These are phyloP conservation scores for Linnemannia hyalina DNA, from an alignment of 192 early-diverging fungal species.

Conservation along the genomic window DNA sequence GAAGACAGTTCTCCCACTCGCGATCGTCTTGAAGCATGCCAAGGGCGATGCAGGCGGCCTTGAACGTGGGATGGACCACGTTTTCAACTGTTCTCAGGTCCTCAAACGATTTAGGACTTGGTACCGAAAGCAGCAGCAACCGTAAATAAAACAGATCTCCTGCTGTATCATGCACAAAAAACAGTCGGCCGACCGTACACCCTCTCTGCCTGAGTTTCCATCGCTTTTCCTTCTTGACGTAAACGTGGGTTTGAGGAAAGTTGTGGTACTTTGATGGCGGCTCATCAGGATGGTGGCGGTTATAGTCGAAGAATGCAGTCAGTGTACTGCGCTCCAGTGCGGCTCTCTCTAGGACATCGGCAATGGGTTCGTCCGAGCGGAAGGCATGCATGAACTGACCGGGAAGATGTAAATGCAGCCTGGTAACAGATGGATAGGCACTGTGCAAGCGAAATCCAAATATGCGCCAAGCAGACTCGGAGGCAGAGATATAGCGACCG, in stretches of 20 bases:
- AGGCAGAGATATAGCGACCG: conserved; percentile 40
- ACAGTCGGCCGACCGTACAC: conserved; percentile 31
- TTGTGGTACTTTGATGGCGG: conserved; percentile 13
- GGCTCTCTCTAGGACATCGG: conserved; percentile 3
- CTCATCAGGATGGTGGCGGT: conserved; percentile 7
- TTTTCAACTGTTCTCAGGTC: conserved; percentile 27
- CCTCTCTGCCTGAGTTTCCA: conserved; percentile 17
- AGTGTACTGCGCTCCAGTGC: conserved; percentile 14
- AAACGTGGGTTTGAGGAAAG: conserved; percentile 23
- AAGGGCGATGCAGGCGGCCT: too few species aligned
- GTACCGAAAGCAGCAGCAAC: conserved; percentile 24
- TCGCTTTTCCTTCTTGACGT: not conserved
- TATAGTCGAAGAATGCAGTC: conserved; percentile 28
- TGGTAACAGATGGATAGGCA: too few species aligned
- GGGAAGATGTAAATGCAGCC: too few species aligned
- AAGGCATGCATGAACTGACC: conserved; percentile 2
- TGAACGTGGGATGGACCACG: conserved; percentile 19
- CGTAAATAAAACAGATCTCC: conserved; percentile 43
- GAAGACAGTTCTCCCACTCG: too few species aligned
- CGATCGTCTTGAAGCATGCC: too few species aligned
- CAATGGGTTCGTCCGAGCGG: conserved; percentile 5
- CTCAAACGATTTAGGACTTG: conserved; percentile 31
- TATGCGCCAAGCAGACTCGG: conserved; percentile 15
- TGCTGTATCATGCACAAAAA: conserved; percentile 15
- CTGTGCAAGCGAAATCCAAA: too few species aligned